phyloP scores from a whole-genome alignment of 129 eudicot genomes.

The Chrysanthemum seticuspe region DNA sequence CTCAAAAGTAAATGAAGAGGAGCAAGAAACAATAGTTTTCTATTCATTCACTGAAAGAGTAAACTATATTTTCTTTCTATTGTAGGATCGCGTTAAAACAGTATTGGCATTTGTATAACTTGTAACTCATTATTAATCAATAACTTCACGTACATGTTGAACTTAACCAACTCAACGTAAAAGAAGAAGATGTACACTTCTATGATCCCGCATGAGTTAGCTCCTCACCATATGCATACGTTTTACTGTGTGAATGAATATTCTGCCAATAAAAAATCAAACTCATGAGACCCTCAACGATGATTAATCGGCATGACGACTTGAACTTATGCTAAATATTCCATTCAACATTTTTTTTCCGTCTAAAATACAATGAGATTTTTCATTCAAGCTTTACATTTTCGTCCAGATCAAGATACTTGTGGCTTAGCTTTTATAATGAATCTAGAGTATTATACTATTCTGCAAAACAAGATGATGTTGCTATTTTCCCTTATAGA shows the following conservation, averaged over 20 bases:
- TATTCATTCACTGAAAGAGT: too few relatives aligned
- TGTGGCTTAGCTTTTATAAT: too few relatives aligned
- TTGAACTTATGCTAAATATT: background rate
- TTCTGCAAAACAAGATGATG: too few relatives aligned
- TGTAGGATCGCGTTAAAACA: background rate
- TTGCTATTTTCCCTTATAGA: too few relatives aligned
- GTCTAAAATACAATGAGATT: too few relatives aligned
- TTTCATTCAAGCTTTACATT: too few relatives aligned
- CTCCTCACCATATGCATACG: slow-evolving; percentile 30
- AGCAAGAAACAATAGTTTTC: too few relatives aligned
- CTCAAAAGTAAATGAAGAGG: too few relatives aligned
- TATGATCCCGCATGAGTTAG: slow-evolving; percentile 3
- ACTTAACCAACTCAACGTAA: background rate
- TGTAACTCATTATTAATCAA: slow-evolving; percentile 1
- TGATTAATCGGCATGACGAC: background rate
- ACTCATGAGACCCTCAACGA: too few relatives aligned
- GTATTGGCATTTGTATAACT: slow-evolving; percentile 1
- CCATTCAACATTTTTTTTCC: background rate
- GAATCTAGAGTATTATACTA: too few relatives aligned
- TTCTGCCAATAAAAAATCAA: slow-evolving; percentile 19
- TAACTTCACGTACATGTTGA: background rate
- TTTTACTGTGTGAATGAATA: slow-evolving; percentile 27
- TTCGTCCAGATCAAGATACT: too few relatives aligned
- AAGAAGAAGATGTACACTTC: slow-evolving; percentile 4
- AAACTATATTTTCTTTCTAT: too few relatives aligned